Conservation (phyloP, 495 filamentous ascomycete genomes). For the Clavariopsis aquatica region DNA sequence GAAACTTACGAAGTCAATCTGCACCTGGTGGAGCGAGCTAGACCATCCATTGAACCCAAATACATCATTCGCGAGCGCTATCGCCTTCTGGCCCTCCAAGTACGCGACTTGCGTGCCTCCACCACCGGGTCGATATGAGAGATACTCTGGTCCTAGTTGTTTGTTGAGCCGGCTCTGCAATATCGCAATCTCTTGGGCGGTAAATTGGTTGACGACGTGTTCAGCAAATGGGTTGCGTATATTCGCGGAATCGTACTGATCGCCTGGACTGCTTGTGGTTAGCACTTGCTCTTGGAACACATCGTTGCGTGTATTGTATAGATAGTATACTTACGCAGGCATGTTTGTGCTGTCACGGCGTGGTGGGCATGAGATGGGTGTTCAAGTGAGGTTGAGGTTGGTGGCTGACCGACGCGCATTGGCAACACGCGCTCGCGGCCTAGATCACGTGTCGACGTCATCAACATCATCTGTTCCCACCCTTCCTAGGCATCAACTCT, state of each 20-base stretch:
- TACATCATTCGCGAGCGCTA: constrained; percentile 93
- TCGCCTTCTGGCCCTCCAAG: constrained; percentile 87
- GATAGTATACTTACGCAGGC: constrained; percentile 32
- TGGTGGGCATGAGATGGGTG: constrained; percentile 22
- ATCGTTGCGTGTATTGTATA: background rate
- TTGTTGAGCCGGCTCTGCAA: constrained; percentile 83
- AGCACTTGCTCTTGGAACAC: background rate
- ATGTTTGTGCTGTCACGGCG: constrained; percentile 19
- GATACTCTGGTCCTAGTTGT: constrained; percentile 95
- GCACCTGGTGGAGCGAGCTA: constrained; percentile 80
- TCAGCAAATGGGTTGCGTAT: constrained; percentile 79
- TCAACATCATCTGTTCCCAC: background rate
- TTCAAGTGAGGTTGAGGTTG: constrained; percentile 14
- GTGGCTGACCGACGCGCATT: constrained; percentile 28
- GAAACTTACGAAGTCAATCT: constrained; percentile 79
- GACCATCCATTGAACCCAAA: constrained; percentile 99
- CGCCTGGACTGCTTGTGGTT: constrained; percentile 64
- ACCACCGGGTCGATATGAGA: constrained; percentile 79
- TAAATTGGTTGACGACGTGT: constrained; percentile 73
- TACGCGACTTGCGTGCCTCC: constrained; percentile 86
- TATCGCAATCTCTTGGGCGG: constrained; percentile 85
- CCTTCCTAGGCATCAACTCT: background rate
- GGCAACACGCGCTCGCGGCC: background rate
- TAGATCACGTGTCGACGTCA: background rate
- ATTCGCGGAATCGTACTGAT: constrained; percentile 60